Base-by-base conservation (phyloP, 2,329 filamentous ascomycete genomes). In the Arthrobotrys sphaeroides region DNA sequence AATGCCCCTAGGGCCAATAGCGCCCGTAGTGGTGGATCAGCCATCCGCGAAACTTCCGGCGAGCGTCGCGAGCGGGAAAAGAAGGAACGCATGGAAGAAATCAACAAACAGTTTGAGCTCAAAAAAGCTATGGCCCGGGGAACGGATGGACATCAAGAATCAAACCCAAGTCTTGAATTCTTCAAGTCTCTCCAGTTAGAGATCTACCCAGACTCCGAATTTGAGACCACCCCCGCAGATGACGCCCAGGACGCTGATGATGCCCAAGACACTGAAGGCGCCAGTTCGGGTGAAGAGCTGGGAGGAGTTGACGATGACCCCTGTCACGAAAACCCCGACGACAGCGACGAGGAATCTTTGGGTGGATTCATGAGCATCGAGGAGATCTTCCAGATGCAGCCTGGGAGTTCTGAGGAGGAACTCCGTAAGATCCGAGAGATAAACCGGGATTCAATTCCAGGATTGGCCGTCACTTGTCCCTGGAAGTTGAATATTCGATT, bases 1-100 rank as follows among this genome's bases (percentile, higher is more conserved):
- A 7, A 16, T 13, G 24, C 31, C n/a, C 10, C 16, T 18, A 18
- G 18, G 16, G n/a, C 33, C 1, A 20, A 6, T 13, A n/a, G 9
- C 10, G 10, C n/a, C 22, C 26, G n/a, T 28, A 18, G 18, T 13
- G 7, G 16, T 42, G 10, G 1, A 28, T 22, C 36, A 3, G 31
- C 26, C 10, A 24, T n/a, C 22, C 42, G 59, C 36, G 72, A 75
- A 20, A 42, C 57, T 1, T 75, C 72, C 2, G 47, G 31, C 9
- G 64, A 75, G 20, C 64, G 72, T 31, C 72, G 72, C 12, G 38
- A 69, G 13, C 61, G 57, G 62, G 64, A 69, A 20, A 75, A 75
- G 36, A 18, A 38, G 36, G 64, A 75, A 16, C 72, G 72, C 3
- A 75, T 75, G 45, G 57, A 60, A 6, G 33, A 64, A 33, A 75